Evolutionary conservation across 352 stramenopile species (phyloP).

Genomic region (Halophytophthora batemanensis): DNA sequence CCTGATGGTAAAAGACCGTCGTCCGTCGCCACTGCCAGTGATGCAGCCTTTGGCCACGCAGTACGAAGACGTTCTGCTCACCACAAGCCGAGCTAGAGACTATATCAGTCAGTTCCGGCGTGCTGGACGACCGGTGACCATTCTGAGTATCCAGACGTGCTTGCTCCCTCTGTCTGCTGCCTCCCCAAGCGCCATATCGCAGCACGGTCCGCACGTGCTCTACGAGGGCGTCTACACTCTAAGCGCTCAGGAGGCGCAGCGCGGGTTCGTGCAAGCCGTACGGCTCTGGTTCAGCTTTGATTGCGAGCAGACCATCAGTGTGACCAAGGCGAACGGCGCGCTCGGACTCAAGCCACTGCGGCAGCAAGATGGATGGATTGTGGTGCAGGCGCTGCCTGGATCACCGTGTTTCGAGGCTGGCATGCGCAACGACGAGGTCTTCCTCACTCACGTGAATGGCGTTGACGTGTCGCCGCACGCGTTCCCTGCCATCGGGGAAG

Average conservation of each 20-base stretch:
- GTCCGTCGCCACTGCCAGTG: conserved; percentile 14
- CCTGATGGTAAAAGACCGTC: conserved; percentile 52
- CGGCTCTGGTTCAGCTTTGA: conserved; percentile 83
- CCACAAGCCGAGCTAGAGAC: conserved; percentile 55
- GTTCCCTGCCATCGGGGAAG: conserved; percentile 50
- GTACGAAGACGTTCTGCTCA: conserved; percentile 70
- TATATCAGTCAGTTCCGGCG: conserved; percentile 66
- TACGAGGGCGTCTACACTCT: conserved; percentile 67
- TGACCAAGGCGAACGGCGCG: conserved; percentile 68
- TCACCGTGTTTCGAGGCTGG: conserved; percentile 68
- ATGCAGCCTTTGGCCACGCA: conserved; percentile 34
- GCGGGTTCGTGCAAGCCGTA: conserved; percentile 63
- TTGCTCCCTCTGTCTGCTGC: conserved; percentile 55
- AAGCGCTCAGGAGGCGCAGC: conserved; percentile 41
- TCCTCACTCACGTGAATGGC: conserved; percentile 79
- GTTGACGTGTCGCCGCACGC: conserved; percentile 72
- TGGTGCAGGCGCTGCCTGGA: conserved; percentile 62
- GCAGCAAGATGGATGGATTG: conserved; percentile 76
- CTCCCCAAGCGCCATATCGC: conserved; percentile 62
- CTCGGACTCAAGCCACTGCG: conserved; percentile 67
- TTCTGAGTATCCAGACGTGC: conserved; percentile 67
- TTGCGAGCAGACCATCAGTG: conserved; percentile 74
- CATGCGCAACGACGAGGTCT: conserved; percentile 72
- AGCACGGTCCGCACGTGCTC: conserved; percentile 47
- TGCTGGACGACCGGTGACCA: conserved; percentile 54